Evolutionary conservation across 2,329 filamentous ascomycete genomes (phyloP).

Genomic region (Fusarium sp.): DNA sequence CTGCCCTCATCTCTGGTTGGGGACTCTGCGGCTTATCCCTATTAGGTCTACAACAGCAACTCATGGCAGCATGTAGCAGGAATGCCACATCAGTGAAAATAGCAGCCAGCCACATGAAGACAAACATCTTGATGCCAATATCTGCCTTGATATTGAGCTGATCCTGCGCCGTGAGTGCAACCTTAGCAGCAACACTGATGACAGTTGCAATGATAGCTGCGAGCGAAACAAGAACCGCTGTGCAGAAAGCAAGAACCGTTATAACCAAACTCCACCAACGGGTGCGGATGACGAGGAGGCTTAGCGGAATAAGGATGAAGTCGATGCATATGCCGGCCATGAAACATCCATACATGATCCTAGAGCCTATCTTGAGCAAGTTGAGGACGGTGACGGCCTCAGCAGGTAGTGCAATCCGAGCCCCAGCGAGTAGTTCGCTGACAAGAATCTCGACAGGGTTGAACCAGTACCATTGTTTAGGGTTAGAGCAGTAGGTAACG

Average conservation of each 20-base stretch:
- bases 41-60: slow-evolving; percentile 72
- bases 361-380: slow-evolving; percentile 77
- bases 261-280: slow-evolving; percentile 74
- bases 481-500: slow-evolving; percentile 78
- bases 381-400: slow-evolving; percentile 77
- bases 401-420: slow-evolving; percentile 81
- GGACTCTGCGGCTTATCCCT: slow-evolving; percentile 21
- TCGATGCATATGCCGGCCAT: slow-evolving; percentile 74
- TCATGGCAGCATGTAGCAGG: slow-evolving; percentile 76
- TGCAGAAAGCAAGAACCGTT: slow-evolving; percentile 72
- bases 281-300: slow-evolving; percentile 64
- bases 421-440: slow-evolving; percentile 81
- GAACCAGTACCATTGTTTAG: slow-evolving; percentile 84
- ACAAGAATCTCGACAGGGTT: slow-evolving; percentile 86
- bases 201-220: slow-evolving; percentile 81
- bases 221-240: slow-evolving; percentile 72
- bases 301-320: slow-evolving; percentile 75
- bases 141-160: slow-evolving; percentile 79
- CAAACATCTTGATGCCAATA: slow-evolving; percentile 79
- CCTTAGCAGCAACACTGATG: slow-evolving; percentile 83
- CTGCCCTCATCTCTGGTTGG: slow-evolving; percentile 34
- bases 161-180: slow-evolving; percentile 75
- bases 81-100: slow-evolving; percentile 74
- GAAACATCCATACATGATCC: slow-evolving; percentile 92
- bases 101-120: slow-evolving; percentile 87